Conservation (phyloP, 2,329 filamentous ascomycete species). For the Monosporascus ibericus region DNA sequence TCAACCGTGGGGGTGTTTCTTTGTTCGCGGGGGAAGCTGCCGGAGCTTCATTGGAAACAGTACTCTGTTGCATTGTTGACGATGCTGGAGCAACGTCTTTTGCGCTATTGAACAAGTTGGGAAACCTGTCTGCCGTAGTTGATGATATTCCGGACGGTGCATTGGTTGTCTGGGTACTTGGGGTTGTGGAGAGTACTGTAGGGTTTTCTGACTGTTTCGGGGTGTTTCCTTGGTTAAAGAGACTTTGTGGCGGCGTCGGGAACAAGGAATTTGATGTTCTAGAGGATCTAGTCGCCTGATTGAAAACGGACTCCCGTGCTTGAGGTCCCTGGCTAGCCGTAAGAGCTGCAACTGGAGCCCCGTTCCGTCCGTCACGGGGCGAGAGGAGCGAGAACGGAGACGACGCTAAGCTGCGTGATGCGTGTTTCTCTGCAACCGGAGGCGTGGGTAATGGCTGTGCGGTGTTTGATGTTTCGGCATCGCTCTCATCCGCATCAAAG, state of each 20-base stretch:
- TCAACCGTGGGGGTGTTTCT: background rate
- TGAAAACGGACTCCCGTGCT: background rate
- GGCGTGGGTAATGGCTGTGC: constrained; percentile 1
- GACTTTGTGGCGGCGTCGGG: background rate
- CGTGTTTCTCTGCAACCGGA: background rate
- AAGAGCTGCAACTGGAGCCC: background rate
- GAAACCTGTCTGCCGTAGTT: background rate
- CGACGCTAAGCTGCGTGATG: background rate
- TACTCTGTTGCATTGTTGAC: background rate
- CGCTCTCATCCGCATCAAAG: constrained; percentile 2
- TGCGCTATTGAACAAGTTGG: background rate
- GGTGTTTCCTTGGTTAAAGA: background rate
- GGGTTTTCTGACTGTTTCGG: background rate
- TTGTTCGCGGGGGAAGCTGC: background rate
- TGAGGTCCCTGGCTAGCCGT: background rate
- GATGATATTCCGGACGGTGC: background rate
- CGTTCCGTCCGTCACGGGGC: background rate
- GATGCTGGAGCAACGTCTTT: background rate
- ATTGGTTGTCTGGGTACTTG: background rate
- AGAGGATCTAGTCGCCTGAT: background rate
- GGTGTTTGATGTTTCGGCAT: constrained; percentile 6
- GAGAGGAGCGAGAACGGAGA: background rate
- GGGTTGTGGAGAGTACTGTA: background rate
- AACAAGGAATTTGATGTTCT: background rate
- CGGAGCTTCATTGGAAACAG: background rate